phyloP scores from a whole-genome alignment of 2,329 filamentous ascomycete species.

The Pseudogymnoascus sp. region DNA sequence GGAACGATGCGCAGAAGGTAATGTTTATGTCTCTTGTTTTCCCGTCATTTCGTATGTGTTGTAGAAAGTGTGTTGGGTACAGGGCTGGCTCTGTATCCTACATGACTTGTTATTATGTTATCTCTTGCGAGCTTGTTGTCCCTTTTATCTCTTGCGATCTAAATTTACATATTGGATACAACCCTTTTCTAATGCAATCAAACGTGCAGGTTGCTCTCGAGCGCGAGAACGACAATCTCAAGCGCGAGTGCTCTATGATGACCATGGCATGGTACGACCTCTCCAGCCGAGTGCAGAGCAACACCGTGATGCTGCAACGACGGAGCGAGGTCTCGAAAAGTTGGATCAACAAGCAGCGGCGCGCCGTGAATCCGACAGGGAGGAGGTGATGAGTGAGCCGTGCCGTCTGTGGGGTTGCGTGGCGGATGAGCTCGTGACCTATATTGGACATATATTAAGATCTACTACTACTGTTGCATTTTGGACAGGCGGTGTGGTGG shows the following conservation, averaged over 20 bases:
- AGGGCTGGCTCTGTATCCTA: background rate
- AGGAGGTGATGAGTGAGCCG: constrained; percentile 21
- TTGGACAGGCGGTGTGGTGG: background rate
- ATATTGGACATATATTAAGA: background rate
- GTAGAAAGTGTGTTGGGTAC: background rate
- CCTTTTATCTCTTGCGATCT: background rate
- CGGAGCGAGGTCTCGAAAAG: constrained; percentile 68
- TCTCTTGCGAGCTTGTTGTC: background rate
- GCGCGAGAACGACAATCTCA: constrained; percentile 45
- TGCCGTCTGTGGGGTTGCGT: background rate
- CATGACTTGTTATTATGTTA: background rate
- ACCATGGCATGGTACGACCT: constrained; percentile 83
- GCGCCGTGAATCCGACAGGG: constrained; percentile 47
- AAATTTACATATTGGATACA: constrained; percentile 1
- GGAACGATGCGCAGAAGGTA: constrained; percentile 8
- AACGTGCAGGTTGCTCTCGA: background rate
- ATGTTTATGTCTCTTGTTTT: background rate
- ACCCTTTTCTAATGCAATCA: background rate
- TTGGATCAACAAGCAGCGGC: constrained; percentile 78
- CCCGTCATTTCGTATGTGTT: background rate
- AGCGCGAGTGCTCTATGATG: constrained; percentile 71
- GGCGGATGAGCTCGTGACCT: background rate
- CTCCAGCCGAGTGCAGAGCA: constrained; percentile 69
- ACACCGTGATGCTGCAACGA: constrained; percentile 69
- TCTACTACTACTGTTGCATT: background rate